A percentile compares a stretch with the other conserved stretches of the same genome.
Conservation (phyloP, 306 rosid genomes). For the Mimosa pudica region DNA sequence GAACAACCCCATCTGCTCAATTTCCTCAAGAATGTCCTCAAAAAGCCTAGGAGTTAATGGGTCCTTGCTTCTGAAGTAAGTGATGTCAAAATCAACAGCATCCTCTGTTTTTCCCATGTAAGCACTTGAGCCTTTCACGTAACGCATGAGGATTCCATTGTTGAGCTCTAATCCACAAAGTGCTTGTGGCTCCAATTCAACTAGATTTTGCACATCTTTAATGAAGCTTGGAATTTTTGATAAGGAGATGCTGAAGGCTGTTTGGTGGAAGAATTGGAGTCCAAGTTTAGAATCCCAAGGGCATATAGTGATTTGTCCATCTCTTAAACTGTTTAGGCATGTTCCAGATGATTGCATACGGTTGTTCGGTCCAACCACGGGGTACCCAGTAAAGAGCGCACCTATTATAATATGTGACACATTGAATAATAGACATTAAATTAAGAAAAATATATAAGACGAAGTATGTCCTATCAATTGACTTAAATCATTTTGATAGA, state of each 20-base stretch:
- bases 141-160: constrained; percentile 80
- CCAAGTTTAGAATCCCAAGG: constrained; percentile 67
- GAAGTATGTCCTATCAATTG: too few species aligned
- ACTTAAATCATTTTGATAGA: too few species aligned
- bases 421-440: too few species aligned
- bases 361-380: constrained; percentile 66
- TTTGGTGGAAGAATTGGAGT: constrained; percentile 62
- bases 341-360: constrained; percentile 71
- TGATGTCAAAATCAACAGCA: constrained; percentile 65
- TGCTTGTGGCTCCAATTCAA: constrained; percentile 53
- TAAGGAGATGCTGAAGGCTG: constrained; percentile 58
- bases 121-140: constrained; percentile 66
- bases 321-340: constrained; percentile 52
- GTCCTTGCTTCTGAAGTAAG: constrained; percentile 66
- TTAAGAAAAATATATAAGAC: too few species aligned
- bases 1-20: constrained; percentile 75
- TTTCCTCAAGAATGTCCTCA: constrained; percentile 72
- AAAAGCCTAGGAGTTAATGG: constrained; percentile 66
- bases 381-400: constrained; percentile 59
- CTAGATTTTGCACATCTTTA: constrained; percentile 64
- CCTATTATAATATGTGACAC: constrained; percentile 37
- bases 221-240: constrained; percentile 48
- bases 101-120: constrained; percentile 71
- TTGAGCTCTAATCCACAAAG: constrained; percentile 67
- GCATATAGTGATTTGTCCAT: constrained; percentile 45